A percentile compares a stretch with the other conserved stretches of the same genome.
Evolutionary conservation across 2,329 filamentous ascomycete species (phyloP).

Genomic region (Gremmenia infestans): DNA sequence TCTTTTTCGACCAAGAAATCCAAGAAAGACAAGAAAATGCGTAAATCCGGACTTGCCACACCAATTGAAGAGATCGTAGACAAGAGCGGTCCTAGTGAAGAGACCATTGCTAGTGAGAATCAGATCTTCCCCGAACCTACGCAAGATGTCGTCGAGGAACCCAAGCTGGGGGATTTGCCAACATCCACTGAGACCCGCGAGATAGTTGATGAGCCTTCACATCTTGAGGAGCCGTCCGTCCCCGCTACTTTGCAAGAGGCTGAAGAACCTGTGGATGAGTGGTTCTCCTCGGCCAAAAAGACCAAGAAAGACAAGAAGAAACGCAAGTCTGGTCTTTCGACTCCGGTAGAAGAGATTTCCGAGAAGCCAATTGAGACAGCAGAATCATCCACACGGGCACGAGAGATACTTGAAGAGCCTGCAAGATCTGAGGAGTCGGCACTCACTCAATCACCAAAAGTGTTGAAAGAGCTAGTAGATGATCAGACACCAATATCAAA

Average conservation of each 20-base stretch:
- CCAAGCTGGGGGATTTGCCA: neutral
- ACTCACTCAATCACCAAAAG: neutral
- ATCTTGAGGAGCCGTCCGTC: neutral
- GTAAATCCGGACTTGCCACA: neutral
- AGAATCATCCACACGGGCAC: neutral
- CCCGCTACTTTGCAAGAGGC: neutral
- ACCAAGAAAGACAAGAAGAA: constrained; percentile 25
- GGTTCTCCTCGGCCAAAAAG: constrained; percentile 15
- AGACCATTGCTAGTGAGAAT: neutral
- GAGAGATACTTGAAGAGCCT: constrained; percentile 1
- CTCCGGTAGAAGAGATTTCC: constrained; percentile 7
- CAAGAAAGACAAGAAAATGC: constrained; percentile 11
- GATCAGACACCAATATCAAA: constrained; percentile 1
- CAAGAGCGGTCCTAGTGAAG: neutral
- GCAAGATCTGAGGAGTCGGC: neutral
- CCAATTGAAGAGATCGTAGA: constrained; percentile 2
- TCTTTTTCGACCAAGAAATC: constrained; percentile 5
- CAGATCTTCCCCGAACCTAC: neutral
- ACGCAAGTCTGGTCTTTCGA: constrained; percentile 11
- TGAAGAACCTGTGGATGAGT: constrained; percentile 13
- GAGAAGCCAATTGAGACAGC: neutral
- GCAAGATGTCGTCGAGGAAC: neutral
- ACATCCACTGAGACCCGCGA: neutral
- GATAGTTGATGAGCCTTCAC: neutral
- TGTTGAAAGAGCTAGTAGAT: neutral